A percentile compares a stretch with the other conserved stretches of the same genome.
phyloP scores from a whole-genome alignment of 2,329 filamentous ascomycete genomes.

The Grosmannia serpens region DNA sequence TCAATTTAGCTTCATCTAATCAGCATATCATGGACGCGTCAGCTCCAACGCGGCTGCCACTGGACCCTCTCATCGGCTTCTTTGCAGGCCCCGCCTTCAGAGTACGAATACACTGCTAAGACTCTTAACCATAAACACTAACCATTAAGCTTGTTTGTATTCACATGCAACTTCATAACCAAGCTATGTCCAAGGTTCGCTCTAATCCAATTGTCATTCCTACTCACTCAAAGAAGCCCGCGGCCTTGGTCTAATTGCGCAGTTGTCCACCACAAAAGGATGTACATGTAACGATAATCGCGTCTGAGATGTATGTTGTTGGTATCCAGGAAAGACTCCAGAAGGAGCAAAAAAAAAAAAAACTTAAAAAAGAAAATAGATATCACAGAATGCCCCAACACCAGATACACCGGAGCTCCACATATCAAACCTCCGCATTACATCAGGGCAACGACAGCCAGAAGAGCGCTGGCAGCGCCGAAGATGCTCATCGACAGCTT shows the following conservation, averaged over 20 bases:
- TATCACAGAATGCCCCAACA: background rate
- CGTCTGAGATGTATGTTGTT: background rate
- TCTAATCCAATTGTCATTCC: background rate
- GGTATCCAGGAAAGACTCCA: background rate
- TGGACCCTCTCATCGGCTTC: too few relatives aligned
- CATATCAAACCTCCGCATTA: constrained; percentile 8
- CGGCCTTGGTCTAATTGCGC: background rate
- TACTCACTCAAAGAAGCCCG: background rate
- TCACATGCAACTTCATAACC: background rate
- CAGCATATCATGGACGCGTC: too few relatives aligned
- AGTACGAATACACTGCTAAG: too few relatives aligned
- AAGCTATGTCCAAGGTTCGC: background rate
- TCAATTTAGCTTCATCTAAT: too few relatives aligned
- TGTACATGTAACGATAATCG: too few relatives aligned
- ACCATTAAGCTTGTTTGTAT: background rate
- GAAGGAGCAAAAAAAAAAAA: background rate
- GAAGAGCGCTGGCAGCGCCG: constrained; percentile 14
- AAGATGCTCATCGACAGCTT: constrained; percentile 13
- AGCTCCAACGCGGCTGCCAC: too few relatives aligned
- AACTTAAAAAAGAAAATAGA: background rate
- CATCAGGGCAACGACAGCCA: constrained; percentile 16
- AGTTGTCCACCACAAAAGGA: background rate
- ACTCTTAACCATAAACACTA: background rate
- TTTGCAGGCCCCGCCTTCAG: too few relatives aligned
- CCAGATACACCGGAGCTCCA: too few relatives aligned